Conservation (phyloP, 768 basidiomycete species). For the Fibroporia radiculosa region DNA sequence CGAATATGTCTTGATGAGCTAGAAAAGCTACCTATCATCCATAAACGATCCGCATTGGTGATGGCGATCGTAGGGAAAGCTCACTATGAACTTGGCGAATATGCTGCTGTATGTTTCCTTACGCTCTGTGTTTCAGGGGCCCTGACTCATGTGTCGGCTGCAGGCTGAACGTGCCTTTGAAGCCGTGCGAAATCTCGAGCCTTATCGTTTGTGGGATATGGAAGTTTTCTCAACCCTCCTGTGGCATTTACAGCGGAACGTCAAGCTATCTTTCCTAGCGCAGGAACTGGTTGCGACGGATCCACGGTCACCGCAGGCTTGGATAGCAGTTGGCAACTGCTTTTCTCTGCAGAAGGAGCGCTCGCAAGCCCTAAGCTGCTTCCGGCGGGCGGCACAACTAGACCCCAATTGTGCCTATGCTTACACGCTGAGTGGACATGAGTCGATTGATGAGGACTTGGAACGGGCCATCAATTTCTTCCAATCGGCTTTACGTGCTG, state of each 20-base stretch:
- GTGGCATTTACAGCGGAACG: slow-evolving; percentile 86
- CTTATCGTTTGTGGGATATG: slow-evolving; percentile 89
- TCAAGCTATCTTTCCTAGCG: slow-evolving; percentile 84
- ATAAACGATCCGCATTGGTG: slow-evolving; percentile 72
- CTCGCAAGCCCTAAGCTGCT: slow-evolving; percentile 88
- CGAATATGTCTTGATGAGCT: slow-evolving; percentile 68
- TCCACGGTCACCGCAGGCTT: slow-evolving; percentile 78
- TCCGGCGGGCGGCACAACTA: slow-evolving; percentile 83
- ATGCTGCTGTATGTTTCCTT: slow-evolving; percentile 61
- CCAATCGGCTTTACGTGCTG: slow-evolving; percentile 84
- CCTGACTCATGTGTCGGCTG: slow-evolving; percentile 14
- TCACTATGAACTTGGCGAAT: slow-evolving; percentile 86
- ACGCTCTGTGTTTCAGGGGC: not conserved
- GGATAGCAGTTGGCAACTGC: slow-evolving; percentile 95
- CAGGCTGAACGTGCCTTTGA: slow-evolving; percentile 90
- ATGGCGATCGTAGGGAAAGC: slow-evolving; percentile 80
- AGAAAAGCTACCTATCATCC: slow-evolving; percentile 62
- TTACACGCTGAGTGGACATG: slow-evolving; percentile 94
- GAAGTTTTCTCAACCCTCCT: slow-evolving; percentile 93
- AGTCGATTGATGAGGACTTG: slow-evolving; percentile 92
- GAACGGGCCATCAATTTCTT: slow-evolving; percentile 90
- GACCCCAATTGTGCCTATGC: slow-evolving; percentile 92
- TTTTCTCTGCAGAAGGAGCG: slow-evolving; percentile 95
- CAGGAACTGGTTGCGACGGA: slow-evolving; percentile 85
- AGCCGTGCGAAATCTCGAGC: slow-evolving; percentile 72